Base-by-base conservation (phyloP, 2,329 filamentous ascomycete genomes). In the Phoma sp. region DNA sequence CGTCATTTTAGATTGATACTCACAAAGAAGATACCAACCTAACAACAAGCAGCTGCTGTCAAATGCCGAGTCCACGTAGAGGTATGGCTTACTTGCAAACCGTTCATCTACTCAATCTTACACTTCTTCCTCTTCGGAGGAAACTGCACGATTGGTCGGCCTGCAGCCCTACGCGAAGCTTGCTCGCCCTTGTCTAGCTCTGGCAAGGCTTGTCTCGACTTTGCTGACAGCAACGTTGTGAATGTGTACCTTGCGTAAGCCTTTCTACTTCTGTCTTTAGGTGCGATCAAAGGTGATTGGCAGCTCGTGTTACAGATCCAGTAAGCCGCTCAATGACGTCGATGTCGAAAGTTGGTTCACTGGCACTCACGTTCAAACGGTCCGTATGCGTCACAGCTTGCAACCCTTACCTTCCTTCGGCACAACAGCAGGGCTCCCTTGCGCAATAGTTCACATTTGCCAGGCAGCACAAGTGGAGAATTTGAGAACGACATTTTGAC, bases 141-240 rank as follows among this genome's bases (percentile, higher is more conserved):
- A 9, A 13, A 6, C 6, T 17, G 29, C 8, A 19, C 17, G 19
- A 47, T 38, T 41, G 37, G 43, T 15, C 25, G 36, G 38, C 7
- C 32, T 45, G 36, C 41, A 45, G 21, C 47, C 41, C 36, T 39
- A 2, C 33, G 24, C 24, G 37, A 46, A 55, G 52, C 52, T 55
- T 55, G 52, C 37, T 29, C 33, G 19, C 36, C 36, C 47, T 51
- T 33, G 52, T 45, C 15, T 17, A 32, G 46, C 46, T 46, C n/a
- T 46, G 10, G 24, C 46, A n/a, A 35, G 45, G 52, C 46, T 55
- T 50, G 46, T 50, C 46, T 41, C 19, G 31, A 43, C 46, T 25
- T 44, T 13, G 22, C 21, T 7, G 9, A 21, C n/a, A 21, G 21
- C 1, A 13, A 13, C 29, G 9, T 31, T 31, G 8, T 29, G 35